phyloP scores from a whole-genome alignment of 2,329 filamentous ascomycete genomes.

The Tolypocladium pustulatum region DNA sequence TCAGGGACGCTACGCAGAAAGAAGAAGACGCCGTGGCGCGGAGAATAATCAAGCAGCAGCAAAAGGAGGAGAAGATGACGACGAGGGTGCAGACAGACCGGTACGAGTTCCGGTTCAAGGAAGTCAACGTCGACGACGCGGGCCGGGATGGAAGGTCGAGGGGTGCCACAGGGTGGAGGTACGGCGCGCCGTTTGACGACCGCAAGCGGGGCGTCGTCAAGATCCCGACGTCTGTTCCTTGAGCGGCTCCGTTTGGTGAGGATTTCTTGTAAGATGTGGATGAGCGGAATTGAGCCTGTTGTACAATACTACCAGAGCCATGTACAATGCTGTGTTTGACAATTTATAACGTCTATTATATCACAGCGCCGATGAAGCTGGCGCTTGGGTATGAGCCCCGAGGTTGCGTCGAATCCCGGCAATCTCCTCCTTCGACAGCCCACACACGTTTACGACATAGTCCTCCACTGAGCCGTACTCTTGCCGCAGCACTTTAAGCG shows the following conservation, averaged over 20 bases:
- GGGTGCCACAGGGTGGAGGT: constrained; percentile 48
- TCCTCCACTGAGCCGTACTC: constrained; percentile 53
- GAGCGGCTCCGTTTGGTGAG: constrained; percentile 10
- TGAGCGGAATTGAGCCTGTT: not conserved
- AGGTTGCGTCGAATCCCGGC: constrained; percentile 40
- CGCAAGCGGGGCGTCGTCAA: constrained; percentile 54
- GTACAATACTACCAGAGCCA: constrained; percentile 1
- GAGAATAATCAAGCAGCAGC: constrained; percentile 18
- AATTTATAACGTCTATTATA: not conserved
- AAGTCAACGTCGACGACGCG: constrained; percentile 45
- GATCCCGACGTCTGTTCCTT: constrained; percentile 54
- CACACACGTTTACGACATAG: constrained; percentile 50
- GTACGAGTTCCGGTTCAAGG: constrained; percentile 53
- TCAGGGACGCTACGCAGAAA: constrained; percentile 30
- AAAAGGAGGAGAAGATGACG: constrained; percentile 28
- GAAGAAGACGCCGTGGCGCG: constrained; percentile 29
- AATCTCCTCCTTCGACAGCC: constrained; percentile 45
- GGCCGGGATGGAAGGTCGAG: constrained; percentile 42
- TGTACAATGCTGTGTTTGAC: constrained; percentile 5
- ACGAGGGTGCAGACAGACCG: constrained; percentile 37
- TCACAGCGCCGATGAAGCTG: not conserved
- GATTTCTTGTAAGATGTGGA: not conserved
- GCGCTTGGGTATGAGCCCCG: not conserved
- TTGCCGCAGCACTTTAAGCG: constrained; percentile 41
- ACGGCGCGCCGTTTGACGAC: constrained; percentile 53